Evolutionary conservation across 2,329 filamentous ascomycete genomes (phyloP).

Genomic region (Aschersonia sp.): DNA sequence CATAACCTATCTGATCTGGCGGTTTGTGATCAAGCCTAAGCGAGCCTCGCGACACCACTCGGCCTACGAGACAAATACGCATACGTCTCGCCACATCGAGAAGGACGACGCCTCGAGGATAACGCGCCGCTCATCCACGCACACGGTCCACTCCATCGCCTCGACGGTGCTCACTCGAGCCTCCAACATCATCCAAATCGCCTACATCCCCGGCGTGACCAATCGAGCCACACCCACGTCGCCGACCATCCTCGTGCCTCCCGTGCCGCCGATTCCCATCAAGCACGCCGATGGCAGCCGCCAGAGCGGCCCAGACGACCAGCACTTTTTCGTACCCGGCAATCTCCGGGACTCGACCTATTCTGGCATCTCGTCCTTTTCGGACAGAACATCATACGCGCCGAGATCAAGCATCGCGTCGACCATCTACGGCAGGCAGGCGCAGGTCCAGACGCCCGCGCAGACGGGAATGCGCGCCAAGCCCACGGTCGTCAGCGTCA

Average conservation of each 20-base stretch:
- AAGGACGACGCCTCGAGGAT: conserved; percentile 27
- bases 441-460: conserved; percentile 66
- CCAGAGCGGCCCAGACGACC: conserved; percentile 50
- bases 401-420: conserved; percentile 68
- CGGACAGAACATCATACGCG: conserved; percentile 47
- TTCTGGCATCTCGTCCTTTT: conserved; percentile 55
- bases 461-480: conserved; percentile 80
- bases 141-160: conserved; percentile 82
- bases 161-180: conserved; percentile 90
- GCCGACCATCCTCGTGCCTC: conserved; percentile 68
- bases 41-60: conserved; percentile 43
- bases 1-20: conserved; percentile 69
- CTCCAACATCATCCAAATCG: conserved; percentile 98
- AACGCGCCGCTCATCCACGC: conserved; percentile 56
- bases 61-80: conserved; percentile 42
- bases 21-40: conserved; percentile 71
- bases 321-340: conserved; percentile 86
- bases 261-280: conserved; percentile 80
- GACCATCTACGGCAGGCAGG: conserved; percentile 86
- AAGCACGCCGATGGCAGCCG: conserved; percentile 31
- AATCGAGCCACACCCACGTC: conserved; percentile 81
- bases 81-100: conserved; percentile 22
- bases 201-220: conserved; percentile 93
- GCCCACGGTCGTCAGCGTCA: conserved; percentile 86
- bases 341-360: conserved; percentile 86